These are phyloP conservation scores for Scutellaria minor DNA, from an alignment of 257 asterid species.

Conservation along the genomic window DNA sequence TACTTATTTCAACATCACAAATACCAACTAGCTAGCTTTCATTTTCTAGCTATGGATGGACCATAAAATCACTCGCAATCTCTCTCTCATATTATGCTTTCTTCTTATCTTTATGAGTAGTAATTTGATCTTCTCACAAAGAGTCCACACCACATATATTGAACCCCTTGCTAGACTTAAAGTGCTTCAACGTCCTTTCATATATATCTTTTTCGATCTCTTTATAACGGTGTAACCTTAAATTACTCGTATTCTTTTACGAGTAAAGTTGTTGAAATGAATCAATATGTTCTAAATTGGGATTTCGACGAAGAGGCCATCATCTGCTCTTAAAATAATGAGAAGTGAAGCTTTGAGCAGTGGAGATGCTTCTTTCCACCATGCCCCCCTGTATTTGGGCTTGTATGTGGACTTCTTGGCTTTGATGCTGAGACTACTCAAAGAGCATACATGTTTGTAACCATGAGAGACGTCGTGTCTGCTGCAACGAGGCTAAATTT, in stretches of 20 bases:
- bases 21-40: slow-evolving; percentile 19
- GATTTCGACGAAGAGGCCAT: slow-evolving; percentile 44
- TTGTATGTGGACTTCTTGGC: slow-evolving; percentile 77
- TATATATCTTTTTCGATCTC: too few relatives aligned
- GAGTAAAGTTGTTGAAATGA: slow-evolving; percentile 41
- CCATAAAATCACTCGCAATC: slow-evolving; percentile 26
- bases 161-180: background rate
- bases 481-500: slow-evolving; percentile 92
- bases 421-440: slow-evolving; percentile 69
- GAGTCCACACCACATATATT: slow-evolving; percentile 38
- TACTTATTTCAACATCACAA: slow-evolving; percentile 17
- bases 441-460: slow-evolving; percentile 74
- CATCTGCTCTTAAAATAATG: slow-evolving; percentile 55
- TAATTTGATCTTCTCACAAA: slow-evolving; percentile 20
- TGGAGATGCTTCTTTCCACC: slow-evolving; percentile 61
- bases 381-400: slow-evolving; percentile 86
- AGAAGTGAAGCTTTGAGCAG: slow-evolving; percentile 58
- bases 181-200: too few relatives aligned
- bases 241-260: background rate
- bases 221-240: too few relatives aligned
- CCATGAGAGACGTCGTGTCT: slow-evolving; percentile 87
- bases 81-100: slow-evolving; percentile 36
- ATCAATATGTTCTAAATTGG: slow-evolving; percentile 81
- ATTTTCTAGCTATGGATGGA: slow-evolving; percentile 27
- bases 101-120: slow-evolving; percentile 45